These are phyloP conservation scores for Beauveria bassiana DNA, from an alignment of 2,329 filamentous ascomycete genomes.

Conservation along the genomic window DNA sequence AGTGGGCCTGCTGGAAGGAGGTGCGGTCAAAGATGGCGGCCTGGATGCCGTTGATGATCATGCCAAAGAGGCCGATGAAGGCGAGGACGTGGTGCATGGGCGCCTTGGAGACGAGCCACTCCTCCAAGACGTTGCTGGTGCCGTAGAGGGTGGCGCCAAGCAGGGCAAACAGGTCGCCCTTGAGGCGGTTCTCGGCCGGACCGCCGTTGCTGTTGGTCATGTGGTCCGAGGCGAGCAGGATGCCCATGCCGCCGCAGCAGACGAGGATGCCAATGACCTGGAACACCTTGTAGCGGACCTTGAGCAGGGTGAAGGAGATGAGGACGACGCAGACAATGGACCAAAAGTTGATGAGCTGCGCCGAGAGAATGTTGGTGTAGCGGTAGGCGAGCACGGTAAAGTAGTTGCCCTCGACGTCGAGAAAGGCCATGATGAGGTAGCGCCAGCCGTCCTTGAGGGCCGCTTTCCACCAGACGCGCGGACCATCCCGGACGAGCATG, in stretches of 20 bases:
- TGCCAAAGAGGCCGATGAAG: conserved; percentile 81
- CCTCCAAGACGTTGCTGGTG: conserved; percentile 82
- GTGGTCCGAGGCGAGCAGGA: conserved; percentile 82
- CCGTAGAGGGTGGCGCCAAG: conserved; percentile 88
- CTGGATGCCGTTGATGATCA: conserved; percentile 85
- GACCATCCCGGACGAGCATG: conserved; percentile 73
- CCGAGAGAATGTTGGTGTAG: conserved; percentile 84
- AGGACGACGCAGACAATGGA: conserved; percentile 88
- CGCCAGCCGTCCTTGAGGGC: conserved; percentile 75
- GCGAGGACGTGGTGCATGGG: conserved; percentile 91
- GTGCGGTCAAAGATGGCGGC: conserved; percentile 84
- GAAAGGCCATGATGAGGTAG: conserved; percentile 85
- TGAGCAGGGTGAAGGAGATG: conserved; percentile 73
- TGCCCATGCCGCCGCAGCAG: conserved; percentile 83
- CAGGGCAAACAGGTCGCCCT: conserved; percentile 88
- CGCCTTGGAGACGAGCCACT: conserved; percentile 81
- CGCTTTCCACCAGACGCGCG: conserved; percentile 58
- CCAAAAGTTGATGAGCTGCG: conserved; percentile 98
- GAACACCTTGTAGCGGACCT: conserved; percentile 80
- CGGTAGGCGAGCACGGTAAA: conserved; percentile 93
- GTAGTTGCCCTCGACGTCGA: conserved; percentile 96
- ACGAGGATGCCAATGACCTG: conserved; percentile 84
- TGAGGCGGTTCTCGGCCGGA: conserved; percentile 63
- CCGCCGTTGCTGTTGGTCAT: conserved; percentile 68
- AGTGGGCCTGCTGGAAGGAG: conserved; percentile 57